Percentiles rank a stretch among this genome's conserved stretches.
These are phyloP conservation scores for Rhodamnia rubescens DNA, from an alignment of 345 rosid genomes.

Conservation along the genomic window DNA sequence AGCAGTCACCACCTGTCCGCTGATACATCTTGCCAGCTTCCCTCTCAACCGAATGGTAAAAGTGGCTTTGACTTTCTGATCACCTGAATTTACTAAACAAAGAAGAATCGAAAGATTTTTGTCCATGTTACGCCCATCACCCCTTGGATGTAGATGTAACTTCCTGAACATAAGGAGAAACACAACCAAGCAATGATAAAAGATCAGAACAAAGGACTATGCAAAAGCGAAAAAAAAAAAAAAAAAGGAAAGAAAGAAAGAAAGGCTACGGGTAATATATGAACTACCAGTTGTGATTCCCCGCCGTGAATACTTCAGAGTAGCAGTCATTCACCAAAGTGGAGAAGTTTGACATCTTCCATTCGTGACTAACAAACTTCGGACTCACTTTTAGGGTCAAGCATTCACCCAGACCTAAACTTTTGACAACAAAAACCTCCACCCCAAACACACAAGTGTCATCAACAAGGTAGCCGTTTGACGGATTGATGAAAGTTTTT, in stretches of 20 bases:
- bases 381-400: not conserved
- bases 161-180: too few relatives aligned
- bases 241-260: too few relatives aligned
- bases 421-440: not conserved
- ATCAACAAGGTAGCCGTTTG: slow-evolving; percentile 1
- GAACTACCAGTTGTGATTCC: too few relatives aligned
- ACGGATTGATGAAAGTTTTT: not conserved
- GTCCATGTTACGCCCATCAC: not conserved
- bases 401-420: not conserved
- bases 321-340: not conserved
- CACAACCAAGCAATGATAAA: too few relatives aligned
- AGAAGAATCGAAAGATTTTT: not conserved
- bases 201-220: too few relatives aligned
- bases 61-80: not conserved
- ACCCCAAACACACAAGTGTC: slow-evolving; percentile 4
- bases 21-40: not conserved
- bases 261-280: too few relatives aligned
- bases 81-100: not conserved
- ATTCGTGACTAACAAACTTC: not conserved
- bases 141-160: too few relatives aligned
- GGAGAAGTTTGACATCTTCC: not conserved
- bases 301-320: not conserved
- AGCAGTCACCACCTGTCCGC: not conserved
- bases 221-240: not conserved
- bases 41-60: not conserved